Evolutionary conservation across 805 yeast species (phyloP), one percentile per base, ranked within the genome.

Genomic region (Barnettozyma pratensis): DNA sequence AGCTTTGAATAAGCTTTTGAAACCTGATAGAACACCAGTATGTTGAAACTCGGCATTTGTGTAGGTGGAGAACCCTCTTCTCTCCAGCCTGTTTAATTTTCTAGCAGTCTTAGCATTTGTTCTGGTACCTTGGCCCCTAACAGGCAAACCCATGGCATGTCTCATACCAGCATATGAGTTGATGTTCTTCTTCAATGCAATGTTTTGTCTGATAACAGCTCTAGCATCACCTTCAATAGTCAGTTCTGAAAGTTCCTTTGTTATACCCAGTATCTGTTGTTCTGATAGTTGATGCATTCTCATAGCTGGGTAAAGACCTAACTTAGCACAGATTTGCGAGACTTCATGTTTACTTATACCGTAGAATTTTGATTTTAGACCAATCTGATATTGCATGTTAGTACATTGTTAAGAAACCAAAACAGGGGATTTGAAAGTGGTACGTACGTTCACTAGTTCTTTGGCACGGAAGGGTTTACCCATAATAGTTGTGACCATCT

Each of bases 221-320:
- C 83, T 73, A 55, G 87, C 80, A 55, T 79, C 85, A 44, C 89
- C 88, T 62, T 91, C 98, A 44, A 92, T 85, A 9, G 87, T 80
- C 76, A 87, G 75, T 38, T 81, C 85, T 1, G 95, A 80, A 43
- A 94, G 74, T 65, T 94, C 97, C 65, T 90, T 92, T 37, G 96
- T 85, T 41, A 94, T 74, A 35, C 86, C 80, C 79, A 92, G 77
- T 41, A 90, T 76, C 59, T 90, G 96, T 29, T 89, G 87, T 68
- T 94, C 98, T 30, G 85, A 73, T 37, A 94, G 77, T 68, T 94
- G 96, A 65, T 87, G 94, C 87, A 91, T 85, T 69, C 96, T 81
- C 96, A 92, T 91, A 64, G 78, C 74, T 41, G 98, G 98, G 62
- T 91, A 92, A 51, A 94, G 78, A 9, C 96, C 97, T 26, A 92